phyloP scores from a whole-genome alignment of 345 rosid species.

The Dipteronia sinensis region DNA sequence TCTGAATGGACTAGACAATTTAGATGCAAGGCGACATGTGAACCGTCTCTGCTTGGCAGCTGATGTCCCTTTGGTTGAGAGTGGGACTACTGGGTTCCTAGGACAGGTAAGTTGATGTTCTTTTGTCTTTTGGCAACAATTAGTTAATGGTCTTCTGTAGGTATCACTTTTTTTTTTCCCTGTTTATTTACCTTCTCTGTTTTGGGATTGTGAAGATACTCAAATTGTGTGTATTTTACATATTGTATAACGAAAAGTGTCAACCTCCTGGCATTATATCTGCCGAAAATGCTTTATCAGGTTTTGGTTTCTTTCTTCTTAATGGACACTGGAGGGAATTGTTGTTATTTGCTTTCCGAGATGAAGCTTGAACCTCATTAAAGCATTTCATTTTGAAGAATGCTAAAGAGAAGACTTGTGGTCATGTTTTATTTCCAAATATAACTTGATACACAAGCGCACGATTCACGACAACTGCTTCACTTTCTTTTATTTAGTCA shows the following conservation, averaged over 20 bases:
- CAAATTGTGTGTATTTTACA: background rate
- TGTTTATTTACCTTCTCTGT: background rate
- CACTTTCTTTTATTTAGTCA: background rate
- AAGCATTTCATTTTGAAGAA: no score
- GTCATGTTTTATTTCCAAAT: background rate
- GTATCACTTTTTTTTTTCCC: background rate
- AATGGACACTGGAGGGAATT: no score
- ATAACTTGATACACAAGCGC: background rate
- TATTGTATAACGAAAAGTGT: background rate
- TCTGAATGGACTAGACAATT: constrained; percentile 94
- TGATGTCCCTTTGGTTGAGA: constrained; percentile 93
- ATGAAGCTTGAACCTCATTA: no score
- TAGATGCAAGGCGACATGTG: constrained; percentile 96
- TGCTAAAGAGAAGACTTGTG: background rate
- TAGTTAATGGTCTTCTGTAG: background rate
- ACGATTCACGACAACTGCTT: background rate
- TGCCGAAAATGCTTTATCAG: background rate
- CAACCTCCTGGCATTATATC: background rate
- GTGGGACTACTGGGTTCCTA: constrained; percentile 98
- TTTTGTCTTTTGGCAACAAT: background rate
- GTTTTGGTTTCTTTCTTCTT: no score
- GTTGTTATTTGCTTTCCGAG: no score
- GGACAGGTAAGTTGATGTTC: constrained; percentile 71
- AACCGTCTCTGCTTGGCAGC: constrained; percentile 99
- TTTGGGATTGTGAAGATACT: background rate